Evolutionary conservation across 2,329 filamentous ascomycete species (phyloP), one percentile per base, ranked within the genome.

Genomic region (Fusarium staphyleae): DNA sequence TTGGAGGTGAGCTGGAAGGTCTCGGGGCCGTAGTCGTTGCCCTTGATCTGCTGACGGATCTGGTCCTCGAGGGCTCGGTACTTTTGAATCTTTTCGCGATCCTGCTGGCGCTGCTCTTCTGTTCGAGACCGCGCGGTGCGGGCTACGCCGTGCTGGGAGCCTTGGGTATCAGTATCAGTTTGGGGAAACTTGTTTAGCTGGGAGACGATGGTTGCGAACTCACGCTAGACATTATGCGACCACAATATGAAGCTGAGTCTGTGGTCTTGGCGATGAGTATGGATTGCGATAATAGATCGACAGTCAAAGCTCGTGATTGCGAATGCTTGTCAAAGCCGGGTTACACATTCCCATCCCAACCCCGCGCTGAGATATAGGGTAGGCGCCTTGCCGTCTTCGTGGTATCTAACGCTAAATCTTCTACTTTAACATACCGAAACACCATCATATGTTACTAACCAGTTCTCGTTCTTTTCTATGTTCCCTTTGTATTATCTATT

Each of bases 111-210:
- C 69, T 89, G 85, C 70, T 90, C 85, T 66, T 89, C 86, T 65
- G 88, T 89, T 63, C 83, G 81, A 67, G 69, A 65, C 66, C 81
- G 78, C 57, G 82, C 80, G 56, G 84, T 81, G 69, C 92, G 89
- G 68, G 90, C 84, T 72, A 96, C 83, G 70, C 91, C 91, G 82
- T 97, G 93, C 91, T 96, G 50, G 44, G 46, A 15, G 47, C 48
- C 60, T 63, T 64, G 40, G 14, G n/a, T 42, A 60, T 62, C 59
- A 62, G 60, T 52, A 66, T 67, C 66, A 68, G 61, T 63, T 59
- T 55, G 58, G 46, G 32, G 32, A 22, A 35, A 34, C 15, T 36
- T 26, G 19, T 24, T 26, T 14, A 5, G 13, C 42, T 35, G 5
- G 14, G 32, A 2, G 5, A 28, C 15, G 6, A n/a, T 24, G 35